Conservation (phyloP, 2,329 filamentous ascomycete genomes). For the Hypoxylon sp. region DNA sequence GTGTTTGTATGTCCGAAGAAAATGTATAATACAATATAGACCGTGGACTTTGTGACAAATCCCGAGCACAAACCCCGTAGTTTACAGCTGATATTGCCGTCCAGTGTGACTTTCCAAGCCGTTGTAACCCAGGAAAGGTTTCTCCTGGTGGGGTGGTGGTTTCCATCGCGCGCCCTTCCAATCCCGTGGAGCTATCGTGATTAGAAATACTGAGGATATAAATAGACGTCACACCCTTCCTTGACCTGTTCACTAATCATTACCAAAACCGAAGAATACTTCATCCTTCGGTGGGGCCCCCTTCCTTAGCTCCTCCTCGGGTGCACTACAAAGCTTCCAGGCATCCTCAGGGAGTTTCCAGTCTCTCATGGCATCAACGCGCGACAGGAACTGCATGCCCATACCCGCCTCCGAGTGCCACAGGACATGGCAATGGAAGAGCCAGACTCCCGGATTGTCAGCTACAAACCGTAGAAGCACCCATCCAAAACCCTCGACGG, state of each 20-base stretch:
- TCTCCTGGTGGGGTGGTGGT: not conserved
- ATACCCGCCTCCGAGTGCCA: conserved; percentile 59
- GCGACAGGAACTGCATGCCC: conserved; percentile 61
- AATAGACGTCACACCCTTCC: not conserved
- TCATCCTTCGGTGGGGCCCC: conserved; percentile 66
- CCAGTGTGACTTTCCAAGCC: not conserved
- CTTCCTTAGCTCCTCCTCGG: conserved; percentile 61
- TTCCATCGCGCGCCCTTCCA: not conserved
- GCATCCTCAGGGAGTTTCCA: conserved; percentile 63
- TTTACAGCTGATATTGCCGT: conserved; percentile 2
- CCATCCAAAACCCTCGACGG: conserved; percentile 66
- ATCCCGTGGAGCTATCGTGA: not conserved
- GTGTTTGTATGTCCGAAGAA: not conserved
- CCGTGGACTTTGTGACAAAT: conserved; percentile 18
- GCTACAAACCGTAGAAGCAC: conserved; percentile 63
- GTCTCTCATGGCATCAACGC: conserved; percentile 61
- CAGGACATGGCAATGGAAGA: conserved; percentile 59
- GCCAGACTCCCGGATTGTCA: conserved; percentile 65
- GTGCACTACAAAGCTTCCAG: conserved; percentile 61
- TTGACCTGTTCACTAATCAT: conserved; percentile 21
- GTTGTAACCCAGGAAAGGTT: conserved; percentile 4
- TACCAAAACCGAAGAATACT: conserved; percentile 59
- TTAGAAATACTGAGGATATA: not conserved
- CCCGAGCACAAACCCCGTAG: conserved; percentile 13
- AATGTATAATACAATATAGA: not conserved